Conservation (phyloP, 352 stramenopile species). For the Pythium grandisporangium region DNA sequence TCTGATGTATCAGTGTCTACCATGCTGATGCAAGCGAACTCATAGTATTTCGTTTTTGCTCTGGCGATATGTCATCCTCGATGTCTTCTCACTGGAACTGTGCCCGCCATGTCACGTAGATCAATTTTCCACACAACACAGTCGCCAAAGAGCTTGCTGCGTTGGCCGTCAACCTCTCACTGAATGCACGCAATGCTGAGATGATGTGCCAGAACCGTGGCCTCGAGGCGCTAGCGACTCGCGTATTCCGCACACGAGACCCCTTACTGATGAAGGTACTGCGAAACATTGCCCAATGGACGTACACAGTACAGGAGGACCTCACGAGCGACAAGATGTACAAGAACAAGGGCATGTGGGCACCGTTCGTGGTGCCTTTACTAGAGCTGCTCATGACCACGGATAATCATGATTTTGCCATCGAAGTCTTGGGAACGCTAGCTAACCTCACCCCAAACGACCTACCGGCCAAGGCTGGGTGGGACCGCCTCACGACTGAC, state of each 20-base stretch:
- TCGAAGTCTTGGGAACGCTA: constrained; percentile 91
- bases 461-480: constrained; percentile 81
- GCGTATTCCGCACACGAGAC: constrained; percentile 84
- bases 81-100: neutral
- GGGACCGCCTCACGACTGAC: constrained; percentile 85
- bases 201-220: constrained; percentile 86
- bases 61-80: too few relatives aligned
- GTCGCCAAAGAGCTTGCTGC: constrained; percentile 91
- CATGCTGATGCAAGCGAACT: neutral
- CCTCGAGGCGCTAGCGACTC: constrained; percentile 84
- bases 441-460: constrained; percentile 90
- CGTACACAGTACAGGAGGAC: constrained; percentile 86
- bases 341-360: constrained; percentile 91
- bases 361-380: constrained; percentile 81
- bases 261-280: constrained; percentile 93
- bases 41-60: too few relatives aligned
- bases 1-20: neutral
- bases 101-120: constrained; percentile 11
- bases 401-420: constrained; percentile 90
- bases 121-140: constrained; percentile 90
- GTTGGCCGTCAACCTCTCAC: constrained; percentile 91
- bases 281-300: constrained; percentile 89
- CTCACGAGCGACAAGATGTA: constrained; percentile 80
- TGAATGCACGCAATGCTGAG: constrained; percentile 86
- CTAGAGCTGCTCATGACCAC: constrained; percentile 76